Conservation (phyloP, 2,329 filamentous ascomycete genomes). For the Aspergillus floridensis region DNA sequence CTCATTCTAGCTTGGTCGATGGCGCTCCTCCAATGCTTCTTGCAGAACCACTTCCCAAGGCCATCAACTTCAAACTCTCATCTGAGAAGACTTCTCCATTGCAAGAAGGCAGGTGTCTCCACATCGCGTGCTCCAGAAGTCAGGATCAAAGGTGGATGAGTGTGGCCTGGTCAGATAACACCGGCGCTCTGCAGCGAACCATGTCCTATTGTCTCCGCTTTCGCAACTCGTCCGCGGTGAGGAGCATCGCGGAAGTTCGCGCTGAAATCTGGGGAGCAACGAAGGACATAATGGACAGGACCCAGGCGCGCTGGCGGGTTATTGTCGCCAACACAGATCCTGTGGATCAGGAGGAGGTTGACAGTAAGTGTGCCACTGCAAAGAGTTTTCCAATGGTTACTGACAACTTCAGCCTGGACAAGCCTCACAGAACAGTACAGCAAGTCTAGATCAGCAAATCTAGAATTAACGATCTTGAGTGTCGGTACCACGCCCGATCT, state of each 20-base stretch:
- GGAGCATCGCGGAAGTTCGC: constrained; percentile 50
- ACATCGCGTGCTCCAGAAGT: constrained; percentile 58
- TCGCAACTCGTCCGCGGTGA: constrained; percentile 29
- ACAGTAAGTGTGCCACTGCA: constrained; percentile 36
- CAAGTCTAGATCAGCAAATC: constrained; percentile 30
- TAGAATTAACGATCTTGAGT: constrained; percentile 38
- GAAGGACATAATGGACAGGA: constrained; percentile 52
- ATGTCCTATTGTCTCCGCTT: constrained; percentile 55
- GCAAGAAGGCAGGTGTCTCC: constrained; percentile 56
- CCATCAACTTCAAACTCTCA: constrained; percentile 55
- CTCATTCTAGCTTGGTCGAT: constrained; percentile 39
- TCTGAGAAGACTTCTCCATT: constrained; percentile 55
- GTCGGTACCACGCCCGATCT: constrained; percentile 38
- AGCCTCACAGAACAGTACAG: constrained; percentile 40
- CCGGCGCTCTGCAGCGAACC: constrained; percentile 52
- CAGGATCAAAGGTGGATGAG: constrained; percentile 57
- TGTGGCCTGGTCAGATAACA: constrained; percentile 59
- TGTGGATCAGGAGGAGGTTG: constrained; percentile 52
- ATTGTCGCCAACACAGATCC: constrained; percentile 54
- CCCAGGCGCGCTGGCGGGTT: constrained; percentile 55
- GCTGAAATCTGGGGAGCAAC: constrained; percentile 59
- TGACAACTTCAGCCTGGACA: constrained; percentile 37
- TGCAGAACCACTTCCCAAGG: constrained; percentile 52
- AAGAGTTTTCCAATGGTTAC: neutral
- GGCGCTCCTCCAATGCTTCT: constrained; percentile 55